These are phyloP conservation scores for Wickerhamiella sorbophila DNA, from an alignment of 805 yeast species.

Conservation along the genomic window DNA sequence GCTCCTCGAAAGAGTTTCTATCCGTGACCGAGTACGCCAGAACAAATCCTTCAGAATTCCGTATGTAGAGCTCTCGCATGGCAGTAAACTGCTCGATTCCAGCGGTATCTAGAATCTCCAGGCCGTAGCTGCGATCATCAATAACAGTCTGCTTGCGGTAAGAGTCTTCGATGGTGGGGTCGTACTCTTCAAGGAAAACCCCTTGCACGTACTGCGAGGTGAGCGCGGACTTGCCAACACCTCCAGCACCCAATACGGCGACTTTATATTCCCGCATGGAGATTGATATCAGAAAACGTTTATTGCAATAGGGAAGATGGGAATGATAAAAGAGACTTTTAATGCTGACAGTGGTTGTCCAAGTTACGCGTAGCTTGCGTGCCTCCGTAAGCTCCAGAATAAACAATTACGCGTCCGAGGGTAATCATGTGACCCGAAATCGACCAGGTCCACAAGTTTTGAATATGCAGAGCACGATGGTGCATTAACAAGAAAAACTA, in stretches of 20 bases:
- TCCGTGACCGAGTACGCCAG: constrained; percentile 77
- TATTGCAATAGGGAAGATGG: no score
- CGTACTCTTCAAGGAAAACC: constrained; percentile 78
- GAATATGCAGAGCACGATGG: no score
- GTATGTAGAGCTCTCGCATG: constrained; percentile 59
- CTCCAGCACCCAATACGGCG: constrained; percentile 92
- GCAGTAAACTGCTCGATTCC: constrained; percentile 94
- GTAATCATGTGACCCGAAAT: no score
- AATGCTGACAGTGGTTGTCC: no score
- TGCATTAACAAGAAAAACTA: no score
- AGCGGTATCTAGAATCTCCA: constrained; percentile 84
- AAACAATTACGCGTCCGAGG: no score
- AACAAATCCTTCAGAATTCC: constrained; percentile 80
- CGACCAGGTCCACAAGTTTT: no score
- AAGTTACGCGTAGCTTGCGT: no score
- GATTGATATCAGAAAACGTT: background rate
- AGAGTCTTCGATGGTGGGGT: constrained; percentile 95
- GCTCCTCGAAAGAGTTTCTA: constrained; percentile 59
- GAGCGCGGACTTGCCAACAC: constrained; percentile 89
- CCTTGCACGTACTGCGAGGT: constrained; percentile 90
- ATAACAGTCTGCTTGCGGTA: constrained; percentile 79
- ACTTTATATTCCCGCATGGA: constrained; percentile 55
- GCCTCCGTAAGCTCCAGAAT: no score
- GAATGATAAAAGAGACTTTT: no score
- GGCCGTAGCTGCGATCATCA: constrained; percentile 73